Evolutionary conservation across 495 filamentous ascomycete species (phyloP).

Genomic region (Penicillium psychrofluorescens): DNA sequence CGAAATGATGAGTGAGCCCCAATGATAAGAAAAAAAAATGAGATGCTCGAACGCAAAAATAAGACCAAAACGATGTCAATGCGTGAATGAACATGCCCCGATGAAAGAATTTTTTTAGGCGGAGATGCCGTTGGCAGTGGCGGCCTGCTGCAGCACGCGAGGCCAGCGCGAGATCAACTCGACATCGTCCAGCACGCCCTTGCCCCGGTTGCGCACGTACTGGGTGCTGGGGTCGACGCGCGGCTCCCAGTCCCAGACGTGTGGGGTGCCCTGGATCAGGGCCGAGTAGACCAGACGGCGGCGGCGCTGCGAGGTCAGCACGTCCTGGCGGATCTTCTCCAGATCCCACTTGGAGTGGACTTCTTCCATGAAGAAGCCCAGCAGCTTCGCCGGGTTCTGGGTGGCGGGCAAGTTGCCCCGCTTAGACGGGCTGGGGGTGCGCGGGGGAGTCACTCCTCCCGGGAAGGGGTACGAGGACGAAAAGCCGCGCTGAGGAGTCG

Average conservation of each 20-base stretch:
- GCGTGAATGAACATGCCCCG: not conserved
- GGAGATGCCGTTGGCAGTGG: conserved; percentile 19
- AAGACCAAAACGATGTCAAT: not conserved
- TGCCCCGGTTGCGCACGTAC: conserved; percentile 48
- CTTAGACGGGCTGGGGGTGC: conserved; percentile 31
- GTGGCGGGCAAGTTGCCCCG: conserved; percentile 25
- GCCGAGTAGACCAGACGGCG: conserved; percentile 68
- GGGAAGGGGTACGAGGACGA: conserved; percentile 34
- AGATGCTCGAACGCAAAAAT: conserved; percentile 5
- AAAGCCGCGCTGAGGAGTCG: conserved; percentile 22
- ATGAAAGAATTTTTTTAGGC: not conserved
- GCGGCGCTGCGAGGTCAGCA: conserved; percentile 63
- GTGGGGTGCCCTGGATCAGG: conserved; percentile 59
- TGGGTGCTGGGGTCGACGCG: conserved; percentile 63
- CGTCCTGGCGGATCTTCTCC: conserved; percentile 57
- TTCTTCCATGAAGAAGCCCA: conserved; percentile 57
- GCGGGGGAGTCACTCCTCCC: conserved; percentile 21
- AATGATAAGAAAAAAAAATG: not conserved
- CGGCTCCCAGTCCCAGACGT: conserved; percentile 74
- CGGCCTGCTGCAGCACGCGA: conserved; percentile 33
- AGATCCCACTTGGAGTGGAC: conserved; percentile 67
- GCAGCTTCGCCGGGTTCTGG: conserved; percentile 38
- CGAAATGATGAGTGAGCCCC: conserved; percentile 2
- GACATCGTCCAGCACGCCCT: conserved; percentile 38
- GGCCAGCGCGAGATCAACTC: conserved; percentile 43